Evolutionary conservation across 345 rosid species (phyloP), one percentile per base, ranked within the genome.

Genomic region (Acer yangbiense): DNA sequence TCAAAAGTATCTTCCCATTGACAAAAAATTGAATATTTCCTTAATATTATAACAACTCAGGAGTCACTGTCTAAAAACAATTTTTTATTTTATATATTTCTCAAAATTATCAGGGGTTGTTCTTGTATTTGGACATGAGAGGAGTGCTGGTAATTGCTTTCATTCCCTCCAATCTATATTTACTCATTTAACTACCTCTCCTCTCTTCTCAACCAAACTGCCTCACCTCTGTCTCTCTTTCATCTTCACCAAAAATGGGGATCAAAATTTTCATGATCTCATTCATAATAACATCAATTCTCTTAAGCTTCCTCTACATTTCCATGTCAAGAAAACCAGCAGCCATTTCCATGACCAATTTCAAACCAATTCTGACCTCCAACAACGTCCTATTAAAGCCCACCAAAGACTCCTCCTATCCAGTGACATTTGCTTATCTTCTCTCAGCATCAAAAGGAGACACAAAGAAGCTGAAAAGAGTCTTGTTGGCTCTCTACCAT

Each of bases 401-500:
- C 81, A 88, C 77, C 75, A 75, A 72, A 20, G 75, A 75, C 76
- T 82, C 87, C 6, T 90, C 87, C 6, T 90, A 88, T 82, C 97
- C 91, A 3, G 88, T 83, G 10, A 74, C 85, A 11, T 95, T 95
- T 74, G 97, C 98, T 2, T 93, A 93, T 92, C 78, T 95, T 60
- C 85, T 95, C 70, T 93, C 95, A 2, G 96, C 97, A 44, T 93
- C 99, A 0, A 89, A 71, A 72, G 99, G 99, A 0, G 98, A 95
- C 72, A 35, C 78, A 18, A 72, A 55, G n/a, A 92, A 84, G 85
- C 82, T 95, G 8, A 85, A 86, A 76, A 87, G 96, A 10, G 77
- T 88, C 14, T 17, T 95, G 41, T 80, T 86, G 55, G 90, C 97
- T 10, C 74, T 95, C 4, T 95, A 93, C 83, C 99, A 95, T 77